Conservation (phyloP, 805 yeast species). For the Wickerhamomyces chambardii region DNA sequence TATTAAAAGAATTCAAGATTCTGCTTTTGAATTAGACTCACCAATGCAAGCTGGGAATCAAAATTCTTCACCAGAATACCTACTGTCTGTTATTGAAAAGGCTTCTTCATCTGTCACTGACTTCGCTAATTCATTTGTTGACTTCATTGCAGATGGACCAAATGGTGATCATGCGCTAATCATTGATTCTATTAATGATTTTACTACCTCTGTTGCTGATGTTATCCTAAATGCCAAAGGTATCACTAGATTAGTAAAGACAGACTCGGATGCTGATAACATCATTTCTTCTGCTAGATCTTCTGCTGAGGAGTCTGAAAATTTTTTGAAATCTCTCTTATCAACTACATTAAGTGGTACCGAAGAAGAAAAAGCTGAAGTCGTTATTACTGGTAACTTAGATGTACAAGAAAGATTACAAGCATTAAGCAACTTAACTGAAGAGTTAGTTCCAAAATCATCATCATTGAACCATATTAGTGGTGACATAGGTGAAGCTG, state of each 20-base stretch:
- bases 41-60: conserved; percentile 80
- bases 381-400: conserved; percentile 67
- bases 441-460: conserved; percentile 41
- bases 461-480: conserved; percentile 17
- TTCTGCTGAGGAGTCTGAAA: conserved; percentile 51
- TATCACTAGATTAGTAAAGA: conserved; percentile 41
- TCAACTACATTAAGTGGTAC: conserved; percentile 39
- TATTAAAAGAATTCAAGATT: conserved; percentile 64
- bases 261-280: conserved; percentile 43
- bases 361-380: conserved; percentile 65
- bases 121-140: conserved; percentile 70
- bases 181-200: conserved; percentile 53
- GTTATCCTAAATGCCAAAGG: conserved; percentile 66
- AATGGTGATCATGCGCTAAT: conserved; percentile 51
- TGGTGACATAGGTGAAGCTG: conserved; percentile 60
- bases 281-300: conserved; percentile 39
- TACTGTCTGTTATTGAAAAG: conserved; percentile 62
- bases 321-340: conserved; percentile 50
- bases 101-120: conserved; percentile 67
- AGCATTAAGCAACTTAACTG: conserved; percentile 44
- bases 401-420: conserved; percentile 68
- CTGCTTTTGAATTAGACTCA: conserved; percentile 60
- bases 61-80: conserved; percentile 61
- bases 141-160: conserved; percentile 69
- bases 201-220: conserved; percentile 54